Conservation (phyloP, 2,329 filamentous ascomycete genomes). For the Aspergillus caelatus region DNA sequence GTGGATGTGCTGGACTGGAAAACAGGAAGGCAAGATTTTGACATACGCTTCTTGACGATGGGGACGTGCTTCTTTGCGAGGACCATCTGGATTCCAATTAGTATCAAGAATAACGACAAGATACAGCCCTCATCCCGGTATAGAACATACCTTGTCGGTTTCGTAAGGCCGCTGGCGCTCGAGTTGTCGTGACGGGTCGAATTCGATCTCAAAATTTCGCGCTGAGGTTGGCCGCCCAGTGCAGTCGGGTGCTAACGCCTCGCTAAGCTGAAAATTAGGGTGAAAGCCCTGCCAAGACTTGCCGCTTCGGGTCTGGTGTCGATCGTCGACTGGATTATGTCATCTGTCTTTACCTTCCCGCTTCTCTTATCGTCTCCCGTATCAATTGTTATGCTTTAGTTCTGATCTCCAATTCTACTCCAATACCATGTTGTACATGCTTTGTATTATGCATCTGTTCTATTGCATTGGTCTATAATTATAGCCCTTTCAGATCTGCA, state of each 20-base stretch:
- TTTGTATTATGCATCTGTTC: background rate
- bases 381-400: background rate
- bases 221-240: slow-evolving; percentile 37
- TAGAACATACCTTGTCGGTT: slow-evolving; percentile 47
- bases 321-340: background rate
- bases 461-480: background rate
- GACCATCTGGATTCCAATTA: slow-evolving; percentile 69
- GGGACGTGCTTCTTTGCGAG: slow-evolving; percentile 98
- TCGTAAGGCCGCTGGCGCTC: slow-evolving; percentile 48
- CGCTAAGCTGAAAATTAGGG: slow-evolving; percentile 37
- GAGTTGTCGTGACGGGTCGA: slow-evolving; percentile 46
- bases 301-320: background rate
- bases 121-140: background rate
- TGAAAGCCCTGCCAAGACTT: slow-evolving; percentile 11
- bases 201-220: slow-evolving; percentile 45
- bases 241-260: slow-evolving; percentile 34
- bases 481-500: slow-evolving; percentile 22
- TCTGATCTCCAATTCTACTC: background rate
- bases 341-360: background rate
- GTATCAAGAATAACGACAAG: slow-evolving; percentile 4
- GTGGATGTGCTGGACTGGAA: slow-evolving; percentile 6
- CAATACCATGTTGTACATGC: background rate
- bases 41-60: slow-evolving; percentile 99
- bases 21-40: slow-evolving; percentile 3
- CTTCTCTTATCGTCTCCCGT: background rate